These are phyloP conservation scores for Spathaspora sp. DNA, from an alignment of 1,139 yeast species.

Conservation along the genomic window DNA sequence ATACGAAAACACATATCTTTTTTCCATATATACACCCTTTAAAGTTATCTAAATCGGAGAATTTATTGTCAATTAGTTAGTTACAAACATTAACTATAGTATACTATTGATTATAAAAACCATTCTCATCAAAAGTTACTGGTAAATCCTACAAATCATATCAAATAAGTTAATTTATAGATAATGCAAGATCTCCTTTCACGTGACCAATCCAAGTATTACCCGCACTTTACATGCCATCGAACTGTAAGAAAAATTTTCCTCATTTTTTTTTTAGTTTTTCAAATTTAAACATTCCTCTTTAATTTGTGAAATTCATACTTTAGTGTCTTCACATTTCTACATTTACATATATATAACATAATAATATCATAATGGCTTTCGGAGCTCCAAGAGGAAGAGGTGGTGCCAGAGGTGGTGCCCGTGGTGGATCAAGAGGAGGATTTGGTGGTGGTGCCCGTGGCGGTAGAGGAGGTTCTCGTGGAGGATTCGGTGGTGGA, in stretches of 20 bases:
- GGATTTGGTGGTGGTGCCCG: slow-evolving; percentile 34
- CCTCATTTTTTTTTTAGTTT: background rate
- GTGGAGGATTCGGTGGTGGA: slow-evolving; percentile 42
- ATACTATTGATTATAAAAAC: background rate
- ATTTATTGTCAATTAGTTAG: background rate
- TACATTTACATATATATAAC: background rate
- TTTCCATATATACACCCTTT: background rate
- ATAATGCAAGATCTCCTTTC: slow-evolving; percentile 1
- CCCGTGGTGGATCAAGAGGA: slow-evolving; percentile 25
- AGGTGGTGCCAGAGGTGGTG: slow-evolving; percentile 25
- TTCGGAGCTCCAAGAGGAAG: slow-evolving; percentile 21
- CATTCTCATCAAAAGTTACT: background rate
- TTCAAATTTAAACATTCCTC: slow-evolving; percentile 1
- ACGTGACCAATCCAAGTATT: slow-evolving; percentile 20
- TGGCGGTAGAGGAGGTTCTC: slow-evolving; percentile 51
- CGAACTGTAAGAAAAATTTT: slow-evolving; percentile 12
- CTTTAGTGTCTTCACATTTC: background rate
- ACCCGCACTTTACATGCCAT: slow-evolving; percentile 17
- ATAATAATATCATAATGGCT: slow-evolving; percentile 20
- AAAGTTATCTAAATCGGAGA: background rate
- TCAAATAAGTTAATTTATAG: background rate
- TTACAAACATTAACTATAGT: background rate
- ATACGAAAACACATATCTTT: background rate
- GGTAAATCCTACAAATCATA: background rate
- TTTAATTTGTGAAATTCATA: slow-evolving; percentile 1